Percentiles rank a stretch among this genome's conserved stretches.
Conservation (phyloP, 2,329 filamentous ascomycete genomes). For the Paecilomyces fulvus region DNA sequence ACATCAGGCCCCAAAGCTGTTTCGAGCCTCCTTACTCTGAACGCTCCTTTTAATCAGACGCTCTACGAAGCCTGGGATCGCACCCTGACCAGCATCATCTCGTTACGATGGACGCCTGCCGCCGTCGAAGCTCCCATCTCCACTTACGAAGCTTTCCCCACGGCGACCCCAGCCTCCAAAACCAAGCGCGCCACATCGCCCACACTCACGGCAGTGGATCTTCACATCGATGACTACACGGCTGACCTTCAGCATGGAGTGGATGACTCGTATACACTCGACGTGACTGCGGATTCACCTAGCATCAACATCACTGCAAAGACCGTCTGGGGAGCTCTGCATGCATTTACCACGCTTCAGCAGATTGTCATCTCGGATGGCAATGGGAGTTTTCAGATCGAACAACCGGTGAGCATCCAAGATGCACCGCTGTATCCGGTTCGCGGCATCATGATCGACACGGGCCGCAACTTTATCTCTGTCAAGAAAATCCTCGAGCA, state of each 20-base stretch:
- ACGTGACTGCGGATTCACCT: slow-evolving; percentile 32
- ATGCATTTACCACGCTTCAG: slow-evolving; percentile 51
- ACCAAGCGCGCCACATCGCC: slow-evolving; percentile 21
- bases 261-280: slow-evolving; percentile 48
- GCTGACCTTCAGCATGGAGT: slow-evolving; percentile 48
- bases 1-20: slow-evolving; percentile 42
- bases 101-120: slow-evolving; percentile 47
- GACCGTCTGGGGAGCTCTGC: slow-evolving; percentile 48
- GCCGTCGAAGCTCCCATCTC: slow-evolving; percentile 46
- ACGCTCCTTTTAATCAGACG: slow-evolving; percentile 28
- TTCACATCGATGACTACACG: slow-evolving; percentile 38
- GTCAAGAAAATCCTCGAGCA: slow-evolving; percentile 46
- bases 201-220: slow-evolving; percentile 35
- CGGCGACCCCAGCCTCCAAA: slow-evolving; percentile 14
- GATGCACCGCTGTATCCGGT: slow-evolving; percentile 46
- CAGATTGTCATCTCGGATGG: slow-evolving; percentile 46
- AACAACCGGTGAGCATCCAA: slow-evolving; percentile 45
- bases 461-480: slow-evolving; percentile 47
- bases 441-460: slow-evolving; percentile 49
- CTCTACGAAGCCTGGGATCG: slow-evolving; percentile 43
- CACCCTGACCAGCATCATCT: slow-evolving; percentile 39
- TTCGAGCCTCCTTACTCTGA: slow-evolving; percentile 29
- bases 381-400: slow-evolving; percentile 34
- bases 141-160: slow-evolving; percentile 45
- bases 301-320: slow-evolving; percentile 40